Evolutionary conservation across 176 grass and related monocot genomes (phyloP), one percentile per base, ranked within the genome.

Genomic region (Dactylis glomerata): DNA sequence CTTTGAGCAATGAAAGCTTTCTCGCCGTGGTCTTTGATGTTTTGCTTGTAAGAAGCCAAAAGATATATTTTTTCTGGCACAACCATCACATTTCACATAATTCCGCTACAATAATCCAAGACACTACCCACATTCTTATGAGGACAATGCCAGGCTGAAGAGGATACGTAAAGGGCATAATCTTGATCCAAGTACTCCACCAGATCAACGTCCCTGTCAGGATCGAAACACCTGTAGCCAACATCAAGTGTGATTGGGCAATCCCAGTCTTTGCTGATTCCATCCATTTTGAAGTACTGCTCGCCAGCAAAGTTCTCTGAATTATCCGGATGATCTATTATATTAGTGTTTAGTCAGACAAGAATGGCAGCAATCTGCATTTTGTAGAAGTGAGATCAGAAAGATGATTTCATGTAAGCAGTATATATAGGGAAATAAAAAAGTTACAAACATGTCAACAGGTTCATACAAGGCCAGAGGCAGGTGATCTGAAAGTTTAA

Each of bases 161-260:
- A 40, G 20, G 67, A 42, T 42, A 69, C 24, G 67, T 24, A 70
- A 24, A 10, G 5, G 36, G 67, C 36, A n/a, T 24, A 70, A 38
- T 70, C 67, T 70, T 70, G 36, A 69, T 41, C 34, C 66, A 40
- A n/a, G 23, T 30, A 68, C 73, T 68, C 49, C 6, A 69, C 11
- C n/a, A 85, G 14, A 6, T 68, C 83, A 68, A 56, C 55, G 23
- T 85, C 82, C 64, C 34, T 56, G 62, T 78, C 49, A 42, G 34
- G 74, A 69, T 85, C 24, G 12, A 69, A 78, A 77, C 66, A 85
- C 34, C 83, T 68, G 62, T 5, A 78, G 74, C 78, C 26, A 63
- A 68, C 74, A n/a, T 78, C 62, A 78, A 77, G 10, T 44, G 20
- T 44, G 6, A 4, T 28, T 27, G 57, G 57, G 72, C 13, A 84